Conservation (phyloP, 805 yeast species). For the Brettanomyces naardenensis region DNA sequence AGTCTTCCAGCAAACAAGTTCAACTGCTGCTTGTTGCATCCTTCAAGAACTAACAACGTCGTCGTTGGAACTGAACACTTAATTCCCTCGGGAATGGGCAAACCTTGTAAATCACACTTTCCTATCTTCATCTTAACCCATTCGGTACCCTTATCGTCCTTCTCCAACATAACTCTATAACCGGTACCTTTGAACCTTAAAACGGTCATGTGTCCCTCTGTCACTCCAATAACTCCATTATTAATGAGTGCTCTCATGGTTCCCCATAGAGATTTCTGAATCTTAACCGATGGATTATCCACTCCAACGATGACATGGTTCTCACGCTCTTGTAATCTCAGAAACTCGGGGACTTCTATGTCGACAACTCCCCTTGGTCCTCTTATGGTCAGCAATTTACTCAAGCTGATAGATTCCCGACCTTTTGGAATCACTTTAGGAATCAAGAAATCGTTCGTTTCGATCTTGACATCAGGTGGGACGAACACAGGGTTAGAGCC, state of each 20-base stretch:
- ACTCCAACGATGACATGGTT: conserved; percentile 37
- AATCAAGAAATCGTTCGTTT: conserved; percentile 38
- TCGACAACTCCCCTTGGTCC: conserved; percentile 75
- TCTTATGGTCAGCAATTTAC: conserved; percentile 48
- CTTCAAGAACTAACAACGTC: conserved; percentile 78
- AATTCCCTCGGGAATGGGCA: conserved; percentile 70
- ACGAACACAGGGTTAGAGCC: conserved; percentile 74
- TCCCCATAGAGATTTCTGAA: conserved; percentile 93
- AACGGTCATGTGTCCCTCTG: conserved; percentile 87
- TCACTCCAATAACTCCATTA: conserved; percentile 78
- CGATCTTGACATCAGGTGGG: conserved; percentile 50
- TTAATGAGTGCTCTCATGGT: conserved; percentile 73
- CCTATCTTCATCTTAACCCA: conserved; percentile 80
- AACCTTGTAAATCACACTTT: conserved; percentile 70
- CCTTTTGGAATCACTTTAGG: conserved; percentile 66
- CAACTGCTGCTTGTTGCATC: conserved; percentile 81
- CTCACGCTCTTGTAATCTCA: conserved; percentile 34
- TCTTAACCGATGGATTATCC: conserved; percentile 50
- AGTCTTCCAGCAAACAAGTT: conserved; percentile 82
- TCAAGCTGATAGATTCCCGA: conserved; percentile 45
- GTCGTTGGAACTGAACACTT: conserved; percentile 76
- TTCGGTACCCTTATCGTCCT: conserved; percentile 36
- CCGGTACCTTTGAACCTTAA: conserved; percentile 94
- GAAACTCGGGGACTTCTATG: conserved; percentile 66
- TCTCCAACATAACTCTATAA: conserved; percentile 76